Evolutionary conservation across 495 filamentous ascomycete species (phyloP).

Genomic region (Hypoxylon fragiforme): DNA sequence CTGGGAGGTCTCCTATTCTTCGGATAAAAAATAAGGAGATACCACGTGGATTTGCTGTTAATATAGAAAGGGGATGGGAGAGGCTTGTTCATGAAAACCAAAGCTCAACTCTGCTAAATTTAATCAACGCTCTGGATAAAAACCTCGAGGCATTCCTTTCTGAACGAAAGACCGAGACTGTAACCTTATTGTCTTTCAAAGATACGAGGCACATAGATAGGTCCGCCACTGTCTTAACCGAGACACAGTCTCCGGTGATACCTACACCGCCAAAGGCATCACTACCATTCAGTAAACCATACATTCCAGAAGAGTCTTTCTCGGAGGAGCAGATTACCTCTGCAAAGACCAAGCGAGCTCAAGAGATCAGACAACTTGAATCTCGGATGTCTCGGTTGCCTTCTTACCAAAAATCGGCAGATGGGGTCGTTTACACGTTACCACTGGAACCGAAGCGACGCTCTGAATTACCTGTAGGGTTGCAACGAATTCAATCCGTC

Average conservation of each 20-base stretch:
- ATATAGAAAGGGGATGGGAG: conserved; percentile 80
- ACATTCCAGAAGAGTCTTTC: conserved; percentile 49
- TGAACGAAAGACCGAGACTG: conserved; percentile 71
- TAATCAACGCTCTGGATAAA: conserved; percentile 74
- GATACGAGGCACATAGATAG: conserved; percentile 48
- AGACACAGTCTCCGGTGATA: conserved; percentile 47
- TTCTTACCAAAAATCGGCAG: conserved; percentile 68
- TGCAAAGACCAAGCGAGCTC: conserved; percentile 65
- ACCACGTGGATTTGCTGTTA: conserved; percentile 76
- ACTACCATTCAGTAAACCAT: conserved; percentile 24
- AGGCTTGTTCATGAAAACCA: conserved; percentile 61
- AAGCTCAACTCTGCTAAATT: conserved; percentile 63
- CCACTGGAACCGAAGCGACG: conserved; percentile 70
- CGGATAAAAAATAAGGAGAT: conserved; percentile 76
- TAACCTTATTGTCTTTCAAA: conserved; percentile 75
- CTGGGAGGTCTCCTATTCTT: conserved; percentile 59
- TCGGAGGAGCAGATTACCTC: conserved; percentile 59
- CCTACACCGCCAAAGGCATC: conserved; percentile 44
- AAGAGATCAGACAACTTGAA: conserved; percentile 75
- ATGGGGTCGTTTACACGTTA: conserved; percentile 71
- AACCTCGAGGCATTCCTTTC: conserved; percentile 73
- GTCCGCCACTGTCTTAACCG: conserved; percentile 12
- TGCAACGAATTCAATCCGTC: conserved; percentile 66
- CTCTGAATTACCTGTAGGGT: conserved; percentile 60
- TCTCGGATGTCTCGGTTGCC: conserved; percentile 72